Conservation (phyloP, 2,329 filamentous ascomycete genomes). For the Penicillium digitatum region DNA sequence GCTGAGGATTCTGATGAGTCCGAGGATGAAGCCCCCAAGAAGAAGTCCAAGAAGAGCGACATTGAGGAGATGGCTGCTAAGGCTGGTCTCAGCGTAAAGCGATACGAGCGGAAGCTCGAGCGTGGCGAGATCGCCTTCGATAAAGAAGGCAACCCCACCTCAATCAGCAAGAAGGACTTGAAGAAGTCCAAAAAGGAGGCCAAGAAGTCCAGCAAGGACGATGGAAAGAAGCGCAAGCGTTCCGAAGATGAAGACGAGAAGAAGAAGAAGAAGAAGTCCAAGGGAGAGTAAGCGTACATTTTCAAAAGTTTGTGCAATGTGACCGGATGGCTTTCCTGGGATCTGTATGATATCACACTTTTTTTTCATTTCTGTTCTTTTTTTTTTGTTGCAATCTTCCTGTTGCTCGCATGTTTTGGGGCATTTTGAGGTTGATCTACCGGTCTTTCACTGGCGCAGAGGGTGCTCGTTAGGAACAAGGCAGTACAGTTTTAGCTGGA, state of each 20-base stretch:
- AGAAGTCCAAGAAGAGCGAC: slow-evolving; percentile 45
- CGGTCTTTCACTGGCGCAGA: slow-evolving; percentile 29
- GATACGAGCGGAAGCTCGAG: slow-evolving; percentile 75
- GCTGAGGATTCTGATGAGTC: slow-evolving; percentile 30
- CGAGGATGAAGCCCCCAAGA: slow-evolving; percentile 27
- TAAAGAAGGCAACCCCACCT: slow-evolving; percentile 61
- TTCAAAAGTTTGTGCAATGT: slow-evolving; percentile 38
- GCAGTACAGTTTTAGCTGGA: slow-evolving; percentile 28
- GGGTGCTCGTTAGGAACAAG: slow-evolving; percentile 34
- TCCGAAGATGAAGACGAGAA: slow-evolving; percentile 55
- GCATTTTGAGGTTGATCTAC: slow-evolving; percentile 28
- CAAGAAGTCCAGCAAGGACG: slow-evolving; percentile 53
- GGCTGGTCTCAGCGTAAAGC: slow-evolving; percentile 66
- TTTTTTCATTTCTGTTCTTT: slow-evolving; percentile 27
- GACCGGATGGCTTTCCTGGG: slow-evolving; percentile 26
- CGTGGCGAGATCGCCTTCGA: slow-evolving; percentile 68
- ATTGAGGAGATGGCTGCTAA: slow-evolving; percentile 59
- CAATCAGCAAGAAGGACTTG: slow-evolving; percentile 70
- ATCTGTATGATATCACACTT: slow-evolving; percentile 46
- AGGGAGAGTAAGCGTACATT: slow-evolving; percentile 57
- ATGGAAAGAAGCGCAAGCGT: slow-evolving; percentile 69
- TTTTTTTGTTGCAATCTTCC: slow-evolving; percentile 25
- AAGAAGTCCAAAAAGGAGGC: slow-evolving; percentile 67
- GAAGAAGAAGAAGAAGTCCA: slow-evolving; percentile 46
- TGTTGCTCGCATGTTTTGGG: slow-evolving; percentile 25